Conservation (phyloP, 1,284 basidiomycete genomes). For the Schizophyllum commune region DNA sequence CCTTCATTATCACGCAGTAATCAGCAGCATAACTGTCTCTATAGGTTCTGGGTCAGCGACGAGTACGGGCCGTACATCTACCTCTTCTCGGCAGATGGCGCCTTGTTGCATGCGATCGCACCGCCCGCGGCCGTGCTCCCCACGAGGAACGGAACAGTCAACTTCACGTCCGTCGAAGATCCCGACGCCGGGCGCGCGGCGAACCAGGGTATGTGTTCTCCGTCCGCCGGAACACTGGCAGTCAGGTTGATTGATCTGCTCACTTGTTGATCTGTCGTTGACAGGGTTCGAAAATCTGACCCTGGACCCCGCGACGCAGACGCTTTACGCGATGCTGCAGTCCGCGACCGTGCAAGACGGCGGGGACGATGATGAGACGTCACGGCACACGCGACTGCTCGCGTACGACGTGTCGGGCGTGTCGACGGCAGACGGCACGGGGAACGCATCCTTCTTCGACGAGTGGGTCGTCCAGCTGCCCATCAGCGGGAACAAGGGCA, state of each 20-base stretch:
- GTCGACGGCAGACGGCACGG: neutral
- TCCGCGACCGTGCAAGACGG: conserved; percentile 61
- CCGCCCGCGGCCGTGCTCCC: conserved; percentile 48
- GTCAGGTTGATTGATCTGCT: neutral
- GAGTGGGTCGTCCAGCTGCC: conserved; percentile 63
- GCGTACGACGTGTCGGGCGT: conserved; percentile 45
- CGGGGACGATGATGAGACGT: conserved; percentile 36
- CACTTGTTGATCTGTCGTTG: neutral
- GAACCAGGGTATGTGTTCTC: conserved; percentile 24
- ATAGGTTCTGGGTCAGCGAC: conserved; percentile 54
- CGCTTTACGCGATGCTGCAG: conserved; percentile 57
- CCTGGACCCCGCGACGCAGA: conserved; percentile 36
- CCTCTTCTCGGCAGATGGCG: conserved; percentile 36
- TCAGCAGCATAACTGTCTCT: neutral
- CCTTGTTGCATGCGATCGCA: conserved; percentile 49
- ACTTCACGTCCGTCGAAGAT: conserved; percentile 46
- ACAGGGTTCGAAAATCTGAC: conserved; percentile 63
- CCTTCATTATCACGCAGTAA: neutral
- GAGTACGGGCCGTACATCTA: conserved; percentile 71
- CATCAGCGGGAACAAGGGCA: conserved; percentile 37
- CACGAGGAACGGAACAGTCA: conserved; percentile 34
- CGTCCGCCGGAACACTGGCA: neutral
- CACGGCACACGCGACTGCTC: conserved; percentile 47
- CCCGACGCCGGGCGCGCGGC: conserved; percentile 40
- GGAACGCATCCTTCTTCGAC: neutral